Evolutionary conservation across 2,329 filamentous ascomycete genomes (phyloP).

Genomic region (Fonsecaea monophora): DNA sequence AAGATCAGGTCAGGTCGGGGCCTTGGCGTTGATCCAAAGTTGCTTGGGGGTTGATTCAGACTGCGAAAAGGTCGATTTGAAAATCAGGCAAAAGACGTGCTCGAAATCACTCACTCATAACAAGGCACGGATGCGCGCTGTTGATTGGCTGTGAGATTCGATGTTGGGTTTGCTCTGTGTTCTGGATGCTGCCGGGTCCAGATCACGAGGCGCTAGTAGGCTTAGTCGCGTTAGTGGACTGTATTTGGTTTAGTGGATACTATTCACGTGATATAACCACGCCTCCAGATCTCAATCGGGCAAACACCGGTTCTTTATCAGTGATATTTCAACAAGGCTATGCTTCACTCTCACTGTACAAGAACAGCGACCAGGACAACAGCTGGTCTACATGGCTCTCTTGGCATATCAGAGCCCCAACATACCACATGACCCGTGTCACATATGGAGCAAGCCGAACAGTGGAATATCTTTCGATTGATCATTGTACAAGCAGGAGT

Average conservation of each 20-base stretch:
- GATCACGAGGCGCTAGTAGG: neutral
- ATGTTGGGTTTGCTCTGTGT: constrained; percentile 5
- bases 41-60: constrained; percentile 26
- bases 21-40: constrained; percentile 26
- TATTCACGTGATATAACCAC: neutral
- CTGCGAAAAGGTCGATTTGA: constrained; percentile 16
- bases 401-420: neutral
- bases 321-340: too few species aligned
- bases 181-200: neutral
- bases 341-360: neutral
- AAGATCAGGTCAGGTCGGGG: constrained; percentile 25
- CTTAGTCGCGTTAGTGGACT: neutral
- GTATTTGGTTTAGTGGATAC: neutral
- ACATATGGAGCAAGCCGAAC: neutral
- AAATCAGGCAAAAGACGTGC: constrained; percentile 31
- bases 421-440: neutral
- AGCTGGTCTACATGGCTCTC: neutral
- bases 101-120: constrained; percentile 30
- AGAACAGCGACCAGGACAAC: neutral
- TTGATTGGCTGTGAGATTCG: constrained; percentile 36
- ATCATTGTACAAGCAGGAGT: constrained; percentile 23
- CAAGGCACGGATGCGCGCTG: constrained; percentile 1
- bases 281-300: neutral
- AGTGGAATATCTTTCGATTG: neutral
- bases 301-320: neutral